Evolutionary conservation across 2,329 filamentous ascomycete genomes (phyloP).

Genomic region (Nectriaceae sp.): DNA sequence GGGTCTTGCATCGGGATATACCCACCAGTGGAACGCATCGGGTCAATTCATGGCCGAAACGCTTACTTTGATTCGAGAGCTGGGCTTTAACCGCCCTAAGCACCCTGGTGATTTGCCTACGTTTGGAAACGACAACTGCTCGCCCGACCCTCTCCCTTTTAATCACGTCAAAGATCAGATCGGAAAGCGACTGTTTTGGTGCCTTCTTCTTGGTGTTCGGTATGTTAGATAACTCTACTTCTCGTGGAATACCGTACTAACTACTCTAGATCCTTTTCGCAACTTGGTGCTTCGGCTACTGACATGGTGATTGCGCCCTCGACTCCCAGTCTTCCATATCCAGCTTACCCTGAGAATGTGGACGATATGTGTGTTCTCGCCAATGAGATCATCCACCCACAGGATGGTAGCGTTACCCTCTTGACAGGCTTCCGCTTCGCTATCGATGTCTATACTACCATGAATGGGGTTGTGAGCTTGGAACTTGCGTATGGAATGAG

Average conservation of each 20-base stretch:
- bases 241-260: slow-evolving; percentile 14
- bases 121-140: slow-evolving; percentile 43
- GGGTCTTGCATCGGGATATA: slow-evolving; percentile 67
- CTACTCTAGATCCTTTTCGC: slow-evolving; percentile 66
- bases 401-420: slow-evolving; percentile 66
- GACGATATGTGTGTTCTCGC: slow-evolving; percentile 81
- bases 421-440: slow-evolving; percentile 81
- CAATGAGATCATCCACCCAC: slow-evolving; percentile 70
- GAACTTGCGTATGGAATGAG: slow-evolving; percentile 82
- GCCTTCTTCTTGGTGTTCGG: slow-evolving; percentile 73
- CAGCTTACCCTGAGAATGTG: slow-evolving; percentile 76
- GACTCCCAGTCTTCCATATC: slow-evolving; percentile 74
- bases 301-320: slow-evolving; percentile 76
- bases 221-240: slow-evolving; percentile 33
- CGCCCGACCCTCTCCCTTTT: slow-evolving; percentile 49
- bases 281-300: slow-evolving; percentile 70
- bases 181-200: slow-evolving; percentile 82
- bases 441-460: slow-evolving; percentile 76
- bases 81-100: slow-evolving; percentile 64
- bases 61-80: slow-evolving; percentile 66
- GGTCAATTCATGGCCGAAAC: slow-evolving; percentile 74
- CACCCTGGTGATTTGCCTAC: slow-evolving; percentile 39
- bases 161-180: slow-evolving; percentile 74
- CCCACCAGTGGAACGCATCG: slow-evolving; percentile 66
- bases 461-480: slow-evolving; percentile 75